A percentile compares a stretch with the other conserved stretches of the same genome.
phyloP scores from a whole-genome alignment of 164 flowering plant species.

The Taxillus chinensis region DNA sequence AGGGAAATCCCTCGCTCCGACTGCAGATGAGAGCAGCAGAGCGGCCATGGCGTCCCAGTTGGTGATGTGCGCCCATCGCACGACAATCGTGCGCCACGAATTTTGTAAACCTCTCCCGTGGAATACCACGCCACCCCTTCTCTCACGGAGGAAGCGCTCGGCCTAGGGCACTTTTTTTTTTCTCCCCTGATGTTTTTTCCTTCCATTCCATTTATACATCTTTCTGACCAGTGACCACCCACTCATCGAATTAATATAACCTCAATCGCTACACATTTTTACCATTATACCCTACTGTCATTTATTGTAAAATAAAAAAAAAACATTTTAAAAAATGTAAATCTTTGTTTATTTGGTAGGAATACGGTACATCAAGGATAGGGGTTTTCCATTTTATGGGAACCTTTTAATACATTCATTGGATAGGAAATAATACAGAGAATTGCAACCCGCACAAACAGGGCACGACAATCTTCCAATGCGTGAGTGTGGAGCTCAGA shows the following conservation, averaged over 20 bases:
- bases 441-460: neutral
- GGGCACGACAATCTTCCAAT: neutral
- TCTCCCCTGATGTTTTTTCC: too few relatives aligned
- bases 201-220: neutral
- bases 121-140: constrained; percentile 66
- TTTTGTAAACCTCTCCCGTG: constrained; percentile 40
- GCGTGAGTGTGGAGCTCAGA: neutral
- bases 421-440: neutral
- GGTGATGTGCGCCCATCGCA: constrained; percentile 45
- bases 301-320: too few relatives aligned
- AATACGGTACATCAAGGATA: too few relatives aligned
- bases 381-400: too few relatives aligned
- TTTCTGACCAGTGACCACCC: neutral
- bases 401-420: neutral
- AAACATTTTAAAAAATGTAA: too few relatives aligned
- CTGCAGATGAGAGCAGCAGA: constrained; percentile 34
- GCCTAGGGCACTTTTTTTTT: constrained; percentile 34
- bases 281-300: neutral
- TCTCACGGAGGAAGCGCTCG: constrained; percentile 52
- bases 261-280: neutral
- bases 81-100: constrained; percentile 44
- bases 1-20: constrained; percentile 21
- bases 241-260: neutral
- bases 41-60: constrained; percentile 26
- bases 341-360: too few relatives aligned